phyloP scores from a whole-genome alignment of 139 green algal species.

The Coelastrella sp. region DNA sequence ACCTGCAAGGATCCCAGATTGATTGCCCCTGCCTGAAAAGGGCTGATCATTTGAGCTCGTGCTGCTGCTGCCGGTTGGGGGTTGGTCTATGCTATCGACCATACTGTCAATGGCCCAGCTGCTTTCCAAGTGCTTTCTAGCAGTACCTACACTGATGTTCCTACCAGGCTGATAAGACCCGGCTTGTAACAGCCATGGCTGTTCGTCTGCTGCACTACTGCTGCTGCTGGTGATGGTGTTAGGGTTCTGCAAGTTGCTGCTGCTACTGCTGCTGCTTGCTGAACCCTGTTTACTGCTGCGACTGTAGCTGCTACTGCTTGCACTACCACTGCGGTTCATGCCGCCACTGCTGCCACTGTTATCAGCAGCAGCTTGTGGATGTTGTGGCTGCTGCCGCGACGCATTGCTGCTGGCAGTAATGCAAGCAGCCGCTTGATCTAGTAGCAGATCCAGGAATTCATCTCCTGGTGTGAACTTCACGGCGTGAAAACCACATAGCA shows the following conservation, averaged over 20 bases:
- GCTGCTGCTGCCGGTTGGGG: constrained; percentile 1
- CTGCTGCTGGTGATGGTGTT: not conserved
- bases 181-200: constrained; percentile 1
- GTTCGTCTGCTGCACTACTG: not conserved
- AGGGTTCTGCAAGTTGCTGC: not conserved
- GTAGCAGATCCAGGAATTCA: not conserved
- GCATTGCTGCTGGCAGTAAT: not conserved
- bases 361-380: not conserved
- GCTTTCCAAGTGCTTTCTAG: not conserved
- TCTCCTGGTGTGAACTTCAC: constrained; percentile 13
- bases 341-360: not conserved
- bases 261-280: not conserved
- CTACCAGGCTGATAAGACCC: constrained; percentile 10
- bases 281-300: not conserved
- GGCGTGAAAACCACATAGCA: not conserved
- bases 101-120: not conserved
- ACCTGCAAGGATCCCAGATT: not conserved
- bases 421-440: constrained; percentile 21
- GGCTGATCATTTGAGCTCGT: not conserved
- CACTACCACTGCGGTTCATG: not conserved
- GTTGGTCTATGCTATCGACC: not conserved
- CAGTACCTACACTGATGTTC: constrained; percentile 11
- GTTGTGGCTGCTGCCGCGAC: not conserved
- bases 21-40: too few relatives aligned
- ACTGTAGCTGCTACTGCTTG: not conserved